Percentiles rank a stretch among this genome's conserved stretches.
These are phyloP conservation scores for Aspergillus clavatus DNA, from an alignment of 2,329 filamentous ascomycete species.

Conservation along the genomic window DNA sequence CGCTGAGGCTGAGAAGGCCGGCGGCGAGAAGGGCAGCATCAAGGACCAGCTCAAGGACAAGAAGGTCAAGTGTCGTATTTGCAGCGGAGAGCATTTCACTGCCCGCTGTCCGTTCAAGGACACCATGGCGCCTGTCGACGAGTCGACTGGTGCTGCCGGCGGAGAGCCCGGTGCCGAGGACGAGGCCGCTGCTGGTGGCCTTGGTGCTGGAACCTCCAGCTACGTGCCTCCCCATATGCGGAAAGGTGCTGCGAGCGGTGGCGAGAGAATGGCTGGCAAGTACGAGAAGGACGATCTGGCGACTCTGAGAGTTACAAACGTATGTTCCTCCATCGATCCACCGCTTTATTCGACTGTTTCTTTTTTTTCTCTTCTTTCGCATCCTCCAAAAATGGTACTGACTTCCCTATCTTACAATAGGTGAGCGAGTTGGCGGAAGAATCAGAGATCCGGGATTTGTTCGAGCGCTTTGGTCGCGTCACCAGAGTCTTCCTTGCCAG, in stretches of 20 bases:
- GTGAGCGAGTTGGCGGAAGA: conserved; percentile 98
- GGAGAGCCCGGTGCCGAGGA: conserved; percentile 44
- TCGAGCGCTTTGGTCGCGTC: conserved; percentile 93
- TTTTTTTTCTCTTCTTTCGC: too few relatives aligned
- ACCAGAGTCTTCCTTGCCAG: conserved; percentile 97
- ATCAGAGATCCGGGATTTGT: conserved; percentile 91
- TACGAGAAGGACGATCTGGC: conserved; percentile 96
- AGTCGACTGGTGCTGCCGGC: conserved; percentile 37
- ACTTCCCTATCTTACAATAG: conserved; percentile 42
- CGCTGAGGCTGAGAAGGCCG: conserved; percentile 58
- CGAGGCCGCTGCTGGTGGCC: conserved; percentile 48
- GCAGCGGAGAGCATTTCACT: conserved; percentile 97
- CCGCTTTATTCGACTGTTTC: background rate
- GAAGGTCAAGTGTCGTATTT: conserved; percentile 99
- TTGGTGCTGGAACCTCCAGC: conserved; percentile 66
- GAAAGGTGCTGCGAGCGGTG: conserved; percentile 54
- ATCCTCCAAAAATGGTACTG: conserved; percentile 1
- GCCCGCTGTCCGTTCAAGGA: conserved; percentile 99
- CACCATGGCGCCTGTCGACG: conserved; percentile 75
- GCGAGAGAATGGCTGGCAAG: conserved; percentile 87
- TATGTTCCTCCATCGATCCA: conserved; percentile 47
- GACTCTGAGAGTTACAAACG: conserved; percentile 95
- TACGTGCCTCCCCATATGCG: conserved; percentile 94
- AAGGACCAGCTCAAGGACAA: conserved; percentile 82
- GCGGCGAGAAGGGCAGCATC: conserved; percentile 56